These are phyloP conservation scores for Moringa oleifera DNA, from an alignment of 345 rosid species.

Conservation along the genomic window DNA sequence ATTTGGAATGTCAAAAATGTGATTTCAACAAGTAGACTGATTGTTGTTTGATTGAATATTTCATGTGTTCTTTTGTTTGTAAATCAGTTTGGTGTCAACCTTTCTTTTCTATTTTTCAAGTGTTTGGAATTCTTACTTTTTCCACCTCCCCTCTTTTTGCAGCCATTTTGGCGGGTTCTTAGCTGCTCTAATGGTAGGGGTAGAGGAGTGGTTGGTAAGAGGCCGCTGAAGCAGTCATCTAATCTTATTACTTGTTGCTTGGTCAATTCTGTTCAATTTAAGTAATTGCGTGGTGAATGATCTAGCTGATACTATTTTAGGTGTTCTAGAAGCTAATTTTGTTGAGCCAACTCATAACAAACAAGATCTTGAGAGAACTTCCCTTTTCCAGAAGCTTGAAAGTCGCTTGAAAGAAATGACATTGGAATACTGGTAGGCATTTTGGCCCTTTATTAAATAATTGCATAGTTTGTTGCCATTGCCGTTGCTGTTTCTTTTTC, in stretches of 20 bases:
- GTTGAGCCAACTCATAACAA: conserved; percentile 93
- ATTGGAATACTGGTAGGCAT: conserved; percentile 75
- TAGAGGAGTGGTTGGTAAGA: conserved; percentile 94
- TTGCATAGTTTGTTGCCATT: background rate
- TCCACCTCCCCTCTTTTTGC: conserved; percentile 21
- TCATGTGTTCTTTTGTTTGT: background rate
- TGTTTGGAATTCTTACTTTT: conserved; percentile 2
- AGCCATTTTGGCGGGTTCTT: conserved; percentile 92
- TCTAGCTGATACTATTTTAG: conserved; percentile 29
- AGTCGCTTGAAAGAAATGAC: conserved; percentile 90
- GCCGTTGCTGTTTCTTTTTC: background rate
- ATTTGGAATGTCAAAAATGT: too few species aligned
- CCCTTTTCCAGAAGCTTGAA: conserved; percentile 94
- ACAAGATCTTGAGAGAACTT: conserved; percentile 95
- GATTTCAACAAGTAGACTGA: too few species aligned
- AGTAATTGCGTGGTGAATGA: background rate
- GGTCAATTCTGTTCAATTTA: background rate
- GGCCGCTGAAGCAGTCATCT: conserved; percentile 17
- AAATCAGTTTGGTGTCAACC: background rate
- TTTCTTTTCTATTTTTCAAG: background rate
- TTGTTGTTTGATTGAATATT: too few species aligned
- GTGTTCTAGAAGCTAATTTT: conserved; percentile 89
- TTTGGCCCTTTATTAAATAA: background rate
- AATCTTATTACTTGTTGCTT: background rate
- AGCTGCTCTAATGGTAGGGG: conserved; percentile 43